Conservation (phyloP, 1,139 yeast genomes). For the Diutina neorugosa region DNA sequence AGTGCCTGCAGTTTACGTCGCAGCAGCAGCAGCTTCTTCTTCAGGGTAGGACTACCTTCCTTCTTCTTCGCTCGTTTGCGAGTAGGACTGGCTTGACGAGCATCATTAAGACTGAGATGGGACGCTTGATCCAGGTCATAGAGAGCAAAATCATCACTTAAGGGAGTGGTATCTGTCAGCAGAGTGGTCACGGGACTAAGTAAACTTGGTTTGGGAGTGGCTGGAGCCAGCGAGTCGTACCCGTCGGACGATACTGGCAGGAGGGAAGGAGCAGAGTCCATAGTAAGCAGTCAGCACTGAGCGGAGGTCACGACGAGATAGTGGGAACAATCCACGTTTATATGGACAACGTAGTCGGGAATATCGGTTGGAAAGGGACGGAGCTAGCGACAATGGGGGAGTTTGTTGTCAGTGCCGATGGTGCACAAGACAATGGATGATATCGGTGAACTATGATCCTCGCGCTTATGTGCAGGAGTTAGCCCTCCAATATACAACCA, state of each 20-base stretch:
- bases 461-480: no score
- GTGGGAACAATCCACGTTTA: no score
- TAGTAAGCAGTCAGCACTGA: no score
- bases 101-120: background rate
- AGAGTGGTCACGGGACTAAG: background rate
- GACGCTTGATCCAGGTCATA: conserved; percentile 1
- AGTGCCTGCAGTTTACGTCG: background rate
- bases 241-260: background rate
- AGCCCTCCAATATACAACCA: no score
- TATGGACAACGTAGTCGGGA: no score
- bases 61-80: background rate
- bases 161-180: background rate
- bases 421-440: no score
- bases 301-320: no score
- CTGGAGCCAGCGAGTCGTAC: background rate
- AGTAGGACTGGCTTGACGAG: background rate
- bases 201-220: background rate
- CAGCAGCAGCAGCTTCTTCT: background rate
- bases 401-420: no score
- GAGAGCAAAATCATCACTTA: background rate
- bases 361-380: no score
- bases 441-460: no score
- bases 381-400: no score
- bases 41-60: background rate
- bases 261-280: background rate